phyloP scores from a whole-genome alignment of 164 flowering plant species.

The Amborella trichopoda region DNA sequence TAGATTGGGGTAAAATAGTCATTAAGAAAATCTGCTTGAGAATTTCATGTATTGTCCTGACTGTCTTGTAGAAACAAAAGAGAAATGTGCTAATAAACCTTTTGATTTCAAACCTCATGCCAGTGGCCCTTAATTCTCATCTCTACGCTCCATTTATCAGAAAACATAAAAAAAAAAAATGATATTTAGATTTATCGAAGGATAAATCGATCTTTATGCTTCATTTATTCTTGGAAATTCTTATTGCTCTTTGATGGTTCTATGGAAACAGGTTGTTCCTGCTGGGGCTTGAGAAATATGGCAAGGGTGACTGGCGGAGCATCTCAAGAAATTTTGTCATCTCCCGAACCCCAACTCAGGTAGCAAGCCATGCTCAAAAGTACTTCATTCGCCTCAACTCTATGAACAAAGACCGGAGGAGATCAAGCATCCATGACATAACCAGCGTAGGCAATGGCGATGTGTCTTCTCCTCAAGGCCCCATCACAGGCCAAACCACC shows the following conservation, averaged over 20 bases:
- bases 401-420: slow-evolving; percentile 85
- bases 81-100: too few relatives aligned
- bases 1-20: too few relatives aligned
- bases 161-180: too few relatives aligned
- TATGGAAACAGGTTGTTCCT: slow-evolving; percentile 57
- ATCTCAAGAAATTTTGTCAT: slow-evolving; percentile 88
- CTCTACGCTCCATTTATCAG: too few relatives aligned
- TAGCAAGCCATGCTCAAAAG: slow-evolving; percentile 93
- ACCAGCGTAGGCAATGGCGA: slow-evolving; percentile 65
- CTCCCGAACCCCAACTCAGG: slow-evolving; percentile 89
- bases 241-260: not conserved
- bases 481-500: slow-evolving; percentile 70
- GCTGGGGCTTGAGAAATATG: slow-evolving; percentile 87
- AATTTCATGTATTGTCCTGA: too few relatives aligned
- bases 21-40: too few relatives aligned
- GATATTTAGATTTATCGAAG: too few relatives aligned
- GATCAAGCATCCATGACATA: slow-evolving; percentile 91
- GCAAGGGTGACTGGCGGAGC: slow-evolving; percentile 96
- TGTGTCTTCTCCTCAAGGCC: slow-evolving; percentile 46
- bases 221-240: too few relatives aligned
- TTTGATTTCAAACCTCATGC: too few relatives aligned
- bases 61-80: too few relatives aligned
- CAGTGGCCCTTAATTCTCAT: too few relatives aligned
- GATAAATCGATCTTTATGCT: too few relatives aligned
- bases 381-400: slow-evolving; percentile 88